Evolutionary conservation across 805 yeast species (phyloP).

Genomic region (Barnettozyma salicaria): DNA sequence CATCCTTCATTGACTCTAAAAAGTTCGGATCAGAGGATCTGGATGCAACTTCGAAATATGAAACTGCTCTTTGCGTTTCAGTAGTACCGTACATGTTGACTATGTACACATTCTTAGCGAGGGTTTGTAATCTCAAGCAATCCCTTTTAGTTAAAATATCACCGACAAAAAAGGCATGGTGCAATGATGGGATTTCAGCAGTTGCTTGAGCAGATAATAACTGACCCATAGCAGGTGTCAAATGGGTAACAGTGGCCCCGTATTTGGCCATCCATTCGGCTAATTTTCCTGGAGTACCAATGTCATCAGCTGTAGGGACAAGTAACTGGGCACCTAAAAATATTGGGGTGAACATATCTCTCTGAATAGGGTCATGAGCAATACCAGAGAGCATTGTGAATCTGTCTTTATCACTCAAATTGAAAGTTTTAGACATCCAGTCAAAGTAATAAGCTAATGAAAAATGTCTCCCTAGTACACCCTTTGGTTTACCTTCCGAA

Average conservation of each 20-base stretch:
- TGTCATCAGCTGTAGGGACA: constrained; percentile 95
- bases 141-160: constrained; percentile 96
- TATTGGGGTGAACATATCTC: constrained; percentile 98
- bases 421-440: constrained; percentile 92
- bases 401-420: constrained; percentile 69
- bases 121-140: constrained; percentile 83
- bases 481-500: constrained; percentile 97
- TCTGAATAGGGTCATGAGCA: constrained; percentile 98
- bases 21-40: constrained; percentile 62
- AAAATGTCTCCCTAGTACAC: constrained; percentile 96
- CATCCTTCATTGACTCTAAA: constrained; percentile 81
- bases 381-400: constrained; percentile 98
- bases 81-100: constrained; percentile 99
- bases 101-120: constrained; percentile 83
- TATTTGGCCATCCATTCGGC: constrained; percentile 96
- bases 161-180: constrained; percentile 97
- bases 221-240: constrained; percentile 99
- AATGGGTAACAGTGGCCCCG: constrained; percentile 92
- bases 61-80: constrained; percentile 97
- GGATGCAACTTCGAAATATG: constrained; percentile 83
- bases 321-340: constrained; percentile 90
- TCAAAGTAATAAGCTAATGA: constrained; percentile 96
- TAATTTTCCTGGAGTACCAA: constrained; percentile 95
- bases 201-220: constrained; percentile 91
- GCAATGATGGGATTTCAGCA: constrained; percentile 75